Base-by-base conservation (phyloP, 208 protist genomes). In the Leishmania tropica region DNA sequence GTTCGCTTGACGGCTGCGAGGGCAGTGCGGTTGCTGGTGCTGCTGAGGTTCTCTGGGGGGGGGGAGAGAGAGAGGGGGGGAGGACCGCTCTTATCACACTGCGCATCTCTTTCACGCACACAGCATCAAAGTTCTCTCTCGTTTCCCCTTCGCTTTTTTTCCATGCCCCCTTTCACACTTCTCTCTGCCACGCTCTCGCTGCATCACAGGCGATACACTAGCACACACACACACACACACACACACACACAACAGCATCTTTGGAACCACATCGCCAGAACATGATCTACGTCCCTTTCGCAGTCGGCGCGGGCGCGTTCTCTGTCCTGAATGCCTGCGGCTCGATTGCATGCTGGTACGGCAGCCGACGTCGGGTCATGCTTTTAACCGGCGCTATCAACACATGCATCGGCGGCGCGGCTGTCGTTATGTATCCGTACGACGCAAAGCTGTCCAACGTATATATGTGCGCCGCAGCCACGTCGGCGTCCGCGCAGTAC, bases 331-430 rank as follows among this genome's bases (percentile, higher is more conserved):
- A 97, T 81, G 89, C 88, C 19, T 82, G 80, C 48, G 90, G 82
- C 6, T 97, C 93, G 1, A 35, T 91, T 7, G 75, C 81, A 45
- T 93, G 90, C 73, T 96, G 93, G 90, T 88, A 93, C 77, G 24
- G 80, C 47, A 94, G 83, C 35, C 68, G 84, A 13, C 93, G 93
- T n/a, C 84, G 85, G 54, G 84, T 91, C 62, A 90, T 95, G 88
- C 87, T 96, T 31, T 58, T 90, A 31, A 95, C 89, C n/a, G 93
- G 93, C 3, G 81, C 83, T 17, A 77, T 96, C 65, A 93, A 96
- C 87, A 90, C 89, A n/a, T 31, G 83, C 72, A 80, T 96, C 45
- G 90, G 82, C 42, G 89, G 79, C 2, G 78, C 85, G 15, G 91
- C 88, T 19, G 83, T 86, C 0, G 79, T 83, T 17, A 81, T 85